Evolutionary conservation across 2,329 filamentous ascomycete genomes (phyloP).

Genomic region (Malbranchea cinnamomea): DNA sequence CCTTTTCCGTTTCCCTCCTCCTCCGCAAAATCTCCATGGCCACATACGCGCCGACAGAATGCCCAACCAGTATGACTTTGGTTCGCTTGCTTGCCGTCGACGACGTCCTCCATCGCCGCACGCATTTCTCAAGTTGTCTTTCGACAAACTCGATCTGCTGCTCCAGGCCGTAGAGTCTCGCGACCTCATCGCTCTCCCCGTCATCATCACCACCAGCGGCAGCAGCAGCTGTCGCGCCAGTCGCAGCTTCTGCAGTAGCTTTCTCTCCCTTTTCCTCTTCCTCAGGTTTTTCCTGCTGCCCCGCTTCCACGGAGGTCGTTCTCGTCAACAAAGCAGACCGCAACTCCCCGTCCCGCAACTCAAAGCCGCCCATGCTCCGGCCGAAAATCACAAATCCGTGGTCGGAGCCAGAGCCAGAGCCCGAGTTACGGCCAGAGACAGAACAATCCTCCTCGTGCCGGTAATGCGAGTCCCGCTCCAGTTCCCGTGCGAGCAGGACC

Average conservation of each 20-base stretch:
- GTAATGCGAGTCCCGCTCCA: too few relatives aligned
- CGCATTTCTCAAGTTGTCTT: slow-evolving; percentile 25
- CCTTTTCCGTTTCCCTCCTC: slow-evolving; percentile 28
- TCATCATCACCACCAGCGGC: too few relatives aligned
- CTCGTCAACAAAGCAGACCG: too few relatives aligned
- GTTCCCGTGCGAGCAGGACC: slow-evolving; percentile 18
- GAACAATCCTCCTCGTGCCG: too few relatives aligned
- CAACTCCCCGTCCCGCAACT: too few relatives aligned
- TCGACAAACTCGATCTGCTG: slow-evolving; percentile 38
- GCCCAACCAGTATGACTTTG: slow-evolving; percentile 51
- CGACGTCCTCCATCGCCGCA: slow-evolving; percentile 13
- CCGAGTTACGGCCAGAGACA: too few relatives aligned
- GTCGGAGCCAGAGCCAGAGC: too few relatives aligned
- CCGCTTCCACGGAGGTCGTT: slow-evolving; percentile 1
- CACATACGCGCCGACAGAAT: slow-evolving; percentile 62
- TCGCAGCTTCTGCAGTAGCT: background rate
- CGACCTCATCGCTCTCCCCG: too few relatives aligned
- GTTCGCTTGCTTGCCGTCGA: slow-evolving; percentile 1
- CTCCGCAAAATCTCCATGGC: slow-evolving; percentile 51
- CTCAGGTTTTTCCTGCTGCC: background rate
- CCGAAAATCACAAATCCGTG: slow-evolving; percentile 22
- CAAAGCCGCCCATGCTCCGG: slow-evolving; percentile 22
- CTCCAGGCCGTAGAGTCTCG: slow-evolving; percentile 25
- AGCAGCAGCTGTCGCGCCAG: background rate
- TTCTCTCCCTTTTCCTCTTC: background rate